Evolutionary conservation across 768 basidiomycete genomes (phyloP).

Genomic region (Tylopilus intermedius): DNA sequence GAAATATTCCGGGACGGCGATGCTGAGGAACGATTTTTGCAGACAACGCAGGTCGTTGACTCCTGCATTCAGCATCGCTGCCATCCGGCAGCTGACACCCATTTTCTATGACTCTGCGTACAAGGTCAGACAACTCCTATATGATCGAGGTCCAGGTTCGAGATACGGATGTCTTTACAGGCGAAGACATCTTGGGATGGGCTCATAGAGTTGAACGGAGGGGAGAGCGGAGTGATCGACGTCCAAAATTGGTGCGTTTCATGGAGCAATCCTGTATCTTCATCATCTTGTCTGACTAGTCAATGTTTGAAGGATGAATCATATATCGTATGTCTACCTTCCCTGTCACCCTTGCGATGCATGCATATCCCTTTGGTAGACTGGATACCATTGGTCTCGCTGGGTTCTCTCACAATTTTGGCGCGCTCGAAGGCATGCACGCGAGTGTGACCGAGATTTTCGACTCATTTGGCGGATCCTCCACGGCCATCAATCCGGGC

Average conservation of each 20-base stretch:
- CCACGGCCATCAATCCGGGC: no score
- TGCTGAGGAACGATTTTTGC: background rate
- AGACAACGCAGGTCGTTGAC: constrained; percentile 37
- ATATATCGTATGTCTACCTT: constrained; percentile 26
- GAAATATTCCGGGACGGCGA: no score
- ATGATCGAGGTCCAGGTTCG: no score
- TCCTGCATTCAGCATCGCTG: constrained; percentile 36
- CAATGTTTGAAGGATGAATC: constrained; percentile 28
- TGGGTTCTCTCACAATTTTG: no score
- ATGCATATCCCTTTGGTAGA: no score
- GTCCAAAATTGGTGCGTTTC: constrained; percentile 31
- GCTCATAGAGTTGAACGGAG: constrained; percentile 14
- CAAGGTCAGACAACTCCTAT: constrained; percentile 4
- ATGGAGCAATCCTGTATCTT: background rate
- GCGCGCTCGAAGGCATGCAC: no score
- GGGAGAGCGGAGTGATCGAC: constrained; percentile 27
- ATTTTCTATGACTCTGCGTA: constrained; percentile 38
- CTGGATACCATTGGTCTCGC: no score
- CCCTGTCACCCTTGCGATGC: background rate
- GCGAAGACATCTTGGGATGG: constrained; percentile 30
- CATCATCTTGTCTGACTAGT: background rate
- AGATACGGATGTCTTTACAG: constrained; percentile 9
- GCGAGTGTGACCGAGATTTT: no score
- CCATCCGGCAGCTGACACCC: constrained; percentile 32
- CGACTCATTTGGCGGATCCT: no score